These are phyloP conservation scores for Leccinum rimulosum DNA, from an alignment of 768 basidiomycete genomes.

Conservation along the genomic window DNA sequence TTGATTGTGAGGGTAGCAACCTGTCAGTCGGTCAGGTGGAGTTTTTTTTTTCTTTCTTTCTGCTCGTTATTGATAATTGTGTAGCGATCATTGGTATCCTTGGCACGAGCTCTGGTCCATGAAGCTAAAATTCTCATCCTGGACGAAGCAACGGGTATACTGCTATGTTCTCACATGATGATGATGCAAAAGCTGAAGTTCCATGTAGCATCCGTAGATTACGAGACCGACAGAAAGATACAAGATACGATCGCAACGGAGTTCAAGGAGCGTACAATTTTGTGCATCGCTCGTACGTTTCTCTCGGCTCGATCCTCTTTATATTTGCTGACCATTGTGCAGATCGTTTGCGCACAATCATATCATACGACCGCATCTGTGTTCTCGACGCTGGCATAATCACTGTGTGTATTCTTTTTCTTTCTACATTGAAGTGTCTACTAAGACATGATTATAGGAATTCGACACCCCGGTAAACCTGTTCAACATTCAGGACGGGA, in stretches of 20 bases:
- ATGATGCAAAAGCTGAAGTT: background rate
- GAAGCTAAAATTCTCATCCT: conserved; percentile 81
- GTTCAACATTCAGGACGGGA: conserved; percentile 54
- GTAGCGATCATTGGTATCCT: conserved; percentile 78
- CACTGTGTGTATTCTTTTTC: conserved; percentile 43
- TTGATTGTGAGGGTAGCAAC: conserved; percentile 87
- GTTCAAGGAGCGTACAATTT: conserved; percentile 80
- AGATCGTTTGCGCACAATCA: conserved; percentile 86
- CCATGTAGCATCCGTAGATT: conserved; percentile 70
- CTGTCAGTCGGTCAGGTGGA: conserved; percentile 59
- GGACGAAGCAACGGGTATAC: conserved; percentile 80
- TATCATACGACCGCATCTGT: conserved; percentile 84
- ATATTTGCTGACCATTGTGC: conserved; percentile 6
- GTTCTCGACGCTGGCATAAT: conserved; percentile 82
- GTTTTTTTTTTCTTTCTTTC: background rate
- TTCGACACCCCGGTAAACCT: conserved; percentile 76
- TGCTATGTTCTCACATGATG: background rate
- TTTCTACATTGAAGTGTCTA: background rate
- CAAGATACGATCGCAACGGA: conserved; percentile 85
- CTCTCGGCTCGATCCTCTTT: background rate
- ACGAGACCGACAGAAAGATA: conserved; percentile 87
- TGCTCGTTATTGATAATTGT: conserved; percentile 33
- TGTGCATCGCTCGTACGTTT: conserved; percentile 81
- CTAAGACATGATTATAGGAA: conserved; percentile 43
- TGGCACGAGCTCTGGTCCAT: conserved; percentile 88